Base-by-base conservation (phyloP, 768 basidiomycete species). In the Jaapia argillacea region DNA sequence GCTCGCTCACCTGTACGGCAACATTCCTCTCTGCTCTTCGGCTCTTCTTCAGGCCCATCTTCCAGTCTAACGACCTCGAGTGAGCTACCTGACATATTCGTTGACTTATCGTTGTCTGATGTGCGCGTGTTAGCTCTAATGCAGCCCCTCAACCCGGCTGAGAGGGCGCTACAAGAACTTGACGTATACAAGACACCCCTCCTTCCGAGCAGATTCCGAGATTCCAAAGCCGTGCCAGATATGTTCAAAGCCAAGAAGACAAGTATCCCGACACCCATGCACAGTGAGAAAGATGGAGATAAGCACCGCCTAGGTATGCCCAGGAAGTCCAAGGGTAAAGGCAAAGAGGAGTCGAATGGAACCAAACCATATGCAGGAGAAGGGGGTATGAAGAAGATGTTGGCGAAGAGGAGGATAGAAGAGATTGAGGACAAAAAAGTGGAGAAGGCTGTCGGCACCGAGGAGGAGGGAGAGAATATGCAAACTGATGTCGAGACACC, bases 171-270 rank as follows among this genome's bases (percentile, higher is more conserved):
- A 4, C 77, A 81, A 35, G 79, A 83, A 51, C 64, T 85, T 36
- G 84, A 87, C 49, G 69, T 82, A 24, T 88, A 86, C 66, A 82
- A 80, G 62, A 88, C 82, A 1, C 85, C 85, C 4, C 70, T 88
- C 36, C 52, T 86, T 13, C 83, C 85, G 7, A 77, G 81, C n/a
- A 70, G 70, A 16, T 58, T 66, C 28, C 72, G 75, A 16, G 67
- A 52, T 21, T 58, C 70, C 5, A 57, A 65, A 4, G 61, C 61
- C 3, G 62, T 72, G 31, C 77, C 80, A 4, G 77, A 81, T 46
- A 72, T 84, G 62, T 85, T 86, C 62, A 67, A 75, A 48, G 67
- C 76, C 4, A 69, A 65, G 47, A 66, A 66, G 52, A 55, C 47
- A 31, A 65, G 64, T n/a, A 56, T 53, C 10, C 59, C 66, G n/a